phyloP scores from a whole-genome alignment of 2,329 filamentous ascomycete species.

The Colletotrichum siamense region DNA sequence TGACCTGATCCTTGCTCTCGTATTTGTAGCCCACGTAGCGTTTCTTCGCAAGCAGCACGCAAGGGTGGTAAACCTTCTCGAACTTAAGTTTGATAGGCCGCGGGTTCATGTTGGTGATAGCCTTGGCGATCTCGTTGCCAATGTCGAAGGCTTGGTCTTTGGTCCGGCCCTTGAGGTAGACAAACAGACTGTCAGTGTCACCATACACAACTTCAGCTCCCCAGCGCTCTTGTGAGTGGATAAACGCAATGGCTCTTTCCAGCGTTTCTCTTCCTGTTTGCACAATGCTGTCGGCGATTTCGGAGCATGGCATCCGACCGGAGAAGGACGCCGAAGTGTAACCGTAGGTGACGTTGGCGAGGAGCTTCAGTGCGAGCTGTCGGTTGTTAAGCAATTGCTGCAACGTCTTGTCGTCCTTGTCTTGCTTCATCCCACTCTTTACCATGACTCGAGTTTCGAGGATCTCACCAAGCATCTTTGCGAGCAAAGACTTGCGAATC shows the following conservation, averaged over 20 bases:
- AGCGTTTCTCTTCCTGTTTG: slow-evolving; percentile 94
- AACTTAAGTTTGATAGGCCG: slow-evolving; percentile 95
- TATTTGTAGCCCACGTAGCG: slow-evolving; percentile 99
- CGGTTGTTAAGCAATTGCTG: slow-evolving; percentile 92
- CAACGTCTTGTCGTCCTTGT: slow-evolving; percentile 85
- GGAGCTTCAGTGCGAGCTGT: slow-evolving; percentile 90
- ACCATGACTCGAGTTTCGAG: slow-evolving; percentile 97
- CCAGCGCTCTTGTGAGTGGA: slow-evolving; percentile 88
- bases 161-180: slow-evolving; percentile 86
- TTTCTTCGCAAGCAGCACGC: slow-evolving; percentile 93
- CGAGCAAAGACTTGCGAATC: slow-evolving; percentile 87
- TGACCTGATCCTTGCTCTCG: slow-evolving; percentile 75
- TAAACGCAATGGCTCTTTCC: slow-evolving; percentile 90
- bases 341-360: slow-evolving; percentile 98
- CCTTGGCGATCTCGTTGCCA: slow-evolving; percentile 88
- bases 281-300: slow-evolving; percentile 98
- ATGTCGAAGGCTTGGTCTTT: slow-evolving; percentile 90
- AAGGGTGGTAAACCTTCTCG: slow-evolving; percentile 97
- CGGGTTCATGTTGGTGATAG: slow-evolving; percentile 88
- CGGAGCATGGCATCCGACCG: slow-evolving; percentile 95
- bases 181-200: slow-evolving; percentile 94
- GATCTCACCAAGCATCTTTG: slow-evolving; percentile 96
- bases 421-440: slow-evolving; percentile 93
- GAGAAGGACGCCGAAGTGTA: slow-evolving; percentile 98
- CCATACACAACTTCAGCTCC: slow-evolving; percentile 97